Conservation (phyloP, 1,139 yeast genomes). For the Candida labiduridarum region DNA sequence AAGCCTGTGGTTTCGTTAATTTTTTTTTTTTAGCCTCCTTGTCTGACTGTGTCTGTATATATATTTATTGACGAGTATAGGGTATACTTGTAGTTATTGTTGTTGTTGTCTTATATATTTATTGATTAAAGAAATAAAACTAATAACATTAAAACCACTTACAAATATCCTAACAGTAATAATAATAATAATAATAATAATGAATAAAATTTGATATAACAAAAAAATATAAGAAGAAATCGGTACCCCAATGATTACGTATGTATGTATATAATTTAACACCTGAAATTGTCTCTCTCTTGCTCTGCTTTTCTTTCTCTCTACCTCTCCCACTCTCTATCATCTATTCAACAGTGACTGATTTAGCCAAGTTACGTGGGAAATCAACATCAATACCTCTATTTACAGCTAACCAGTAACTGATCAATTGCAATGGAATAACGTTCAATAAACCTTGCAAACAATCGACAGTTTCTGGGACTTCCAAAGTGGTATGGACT, state of each 20-base stretch:
- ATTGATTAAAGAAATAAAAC: background rate
- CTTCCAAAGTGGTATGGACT: slow-evolving; percentile 74
- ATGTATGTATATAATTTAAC: slow-evolving; percentile 1
- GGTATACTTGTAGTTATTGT: background rate
- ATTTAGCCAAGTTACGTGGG: slow-evolving; percentile 98
- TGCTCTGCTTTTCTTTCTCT: background rate
- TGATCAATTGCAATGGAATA: slow-evolving; percentile 92
- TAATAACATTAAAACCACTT: background rate
- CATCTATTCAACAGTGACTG: slow-evolving; percentile 86
- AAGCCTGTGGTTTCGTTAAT: too few species aligned
- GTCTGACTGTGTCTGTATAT: background rate
- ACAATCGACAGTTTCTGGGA: slow-evolving; percentile 96
- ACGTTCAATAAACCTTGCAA: slow-evolving; percentile 95
- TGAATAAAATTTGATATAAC: background rate
- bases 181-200: background rate
- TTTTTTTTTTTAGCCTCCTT: background rate
- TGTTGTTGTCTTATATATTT: background rate
- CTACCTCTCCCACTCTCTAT: background rate
- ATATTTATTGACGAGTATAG: too few species aligned
- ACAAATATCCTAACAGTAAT: background rate
- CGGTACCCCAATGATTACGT: background rate
- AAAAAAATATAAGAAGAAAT: background rate
- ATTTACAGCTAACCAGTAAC: slow-evolving; percentile 95
- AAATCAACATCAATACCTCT: slow-evolving; percentile 97
- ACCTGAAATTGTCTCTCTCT: background rate